Base-by-base conservation (phyloP, 345 rosid genomes). In the Combretum micranthum region DNA sequence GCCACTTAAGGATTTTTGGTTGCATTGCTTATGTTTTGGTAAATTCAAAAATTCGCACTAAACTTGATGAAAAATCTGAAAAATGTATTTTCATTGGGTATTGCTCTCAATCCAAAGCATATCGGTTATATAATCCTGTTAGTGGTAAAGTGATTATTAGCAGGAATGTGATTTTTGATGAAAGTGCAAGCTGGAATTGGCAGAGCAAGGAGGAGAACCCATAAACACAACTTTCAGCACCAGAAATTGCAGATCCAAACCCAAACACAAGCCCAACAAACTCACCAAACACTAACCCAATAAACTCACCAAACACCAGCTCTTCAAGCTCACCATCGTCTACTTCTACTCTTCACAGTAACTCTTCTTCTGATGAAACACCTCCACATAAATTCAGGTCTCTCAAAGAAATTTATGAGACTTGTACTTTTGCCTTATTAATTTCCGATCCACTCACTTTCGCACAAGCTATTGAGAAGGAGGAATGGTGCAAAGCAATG, bases 21-120 rank as follows among this genome's bases (percentile, higher is more conserved):
- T 19, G 5, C 9, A 2, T 55, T 0, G 46, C 59, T 26, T 26
- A 55, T 42, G 46, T 15, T 16, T 19, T 19, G 2, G 20, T 55
- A 1, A 20, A 20, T 26, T 12, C 25, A 1, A 7, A n/a, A 55
- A 4, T 16, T 12, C 32, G 45, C n/a, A 5, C 0, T 4, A 55
- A 55, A 45, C 46, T 55, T 25, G 15, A 55, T 55, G 59, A 55
- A 16, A 55, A 55, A 14, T 19, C 37, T 16, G 11, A 26, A 14
- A 4, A 4, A 11, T 55, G 4, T 9, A 55, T 55, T 17, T 55
- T 55, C 17, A n/a, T 55, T 55, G 59, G 59, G 1, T 55, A 55
- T 55, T 3, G 39, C 9, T 7, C 20, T 11, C 17, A 25, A 16
- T 17, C 39, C 1, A 55, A 55, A 26, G 45, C 37, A 11, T 51